These are phyloP conservation scores for Taxawa tesnikishii DNA, from an alignment of 2,329 filamentous ascomycete genomes.

Conservation along the genomic window DNA sequence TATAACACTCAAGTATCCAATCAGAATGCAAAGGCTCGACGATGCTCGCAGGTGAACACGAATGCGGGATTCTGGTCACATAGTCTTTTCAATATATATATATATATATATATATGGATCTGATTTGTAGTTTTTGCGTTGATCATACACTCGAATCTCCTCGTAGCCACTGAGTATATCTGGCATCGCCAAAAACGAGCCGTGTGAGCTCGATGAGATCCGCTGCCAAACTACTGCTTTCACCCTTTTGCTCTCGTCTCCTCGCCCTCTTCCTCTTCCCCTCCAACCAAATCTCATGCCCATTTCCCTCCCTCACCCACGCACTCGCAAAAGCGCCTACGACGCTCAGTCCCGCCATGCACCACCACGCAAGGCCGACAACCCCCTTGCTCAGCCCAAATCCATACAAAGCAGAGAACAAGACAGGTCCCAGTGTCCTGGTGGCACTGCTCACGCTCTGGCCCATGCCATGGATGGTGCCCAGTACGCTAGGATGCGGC, in stretches of 20 bases:
- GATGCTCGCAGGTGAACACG: too few species aligned
- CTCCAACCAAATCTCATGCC: slow-evolving; percentile 45
- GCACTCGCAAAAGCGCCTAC: slow-evolving; percentile 46
- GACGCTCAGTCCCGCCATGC: slow-evolving; percentile 38
- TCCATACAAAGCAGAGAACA: slow-evolving; percentile 41
- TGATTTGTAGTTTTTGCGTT: too few species aligned
- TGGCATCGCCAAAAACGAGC: too few species aligned
- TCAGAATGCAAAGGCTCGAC: too few species aligned
- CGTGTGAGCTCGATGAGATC: too few species aligned
- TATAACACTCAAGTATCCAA: too few species aligned
- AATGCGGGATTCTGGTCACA: too few species aligned
- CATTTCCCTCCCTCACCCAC: slow-evolving; percentile 50
- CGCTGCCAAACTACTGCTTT: too few species aligned
- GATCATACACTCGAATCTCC: too few species aligned
- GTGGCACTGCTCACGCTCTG: slow-evolving; percentile 42
- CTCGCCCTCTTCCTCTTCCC: slow-evolving; percentile 24
- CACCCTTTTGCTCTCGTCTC: slow-evolving; percentile 5
- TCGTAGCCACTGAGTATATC: too few species aligned
- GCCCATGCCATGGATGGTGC: slow-evolving; percentile 46
- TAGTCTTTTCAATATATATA: too few species aligned
- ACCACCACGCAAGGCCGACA: slow-evolving; percentile 47
- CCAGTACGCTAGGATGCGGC: slow-evolving; percentile 43
- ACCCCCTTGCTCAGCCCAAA: slow-evolving; percentile 39
- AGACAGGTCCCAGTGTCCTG: slow-evolving; percentile 42
- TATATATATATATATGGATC: too few species aligned